phyloP scores from a whole-genome alignment of 2,329 filamentous ascomycete genomes.

The Talaromyces sp. region DNA sequence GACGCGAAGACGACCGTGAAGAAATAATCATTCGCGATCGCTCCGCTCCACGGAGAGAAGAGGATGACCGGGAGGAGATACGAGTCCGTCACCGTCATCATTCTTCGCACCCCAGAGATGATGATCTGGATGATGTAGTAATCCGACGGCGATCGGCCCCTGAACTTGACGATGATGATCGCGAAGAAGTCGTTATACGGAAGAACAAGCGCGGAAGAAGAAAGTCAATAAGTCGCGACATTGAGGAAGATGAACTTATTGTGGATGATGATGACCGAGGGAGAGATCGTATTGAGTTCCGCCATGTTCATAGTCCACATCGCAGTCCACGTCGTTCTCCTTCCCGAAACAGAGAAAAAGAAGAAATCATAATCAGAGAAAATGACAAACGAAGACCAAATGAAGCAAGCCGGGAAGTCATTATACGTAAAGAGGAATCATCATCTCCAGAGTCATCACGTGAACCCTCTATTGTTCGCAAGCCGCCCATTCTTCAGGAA shows the following conservation, averaged over 20 bases:
- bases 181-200: slow-evolving; percentile 11
- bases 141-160: background rate
- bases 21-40: slow-evolving; percentile 11
- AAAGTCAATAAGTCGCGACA: background rate
- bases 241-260: slow-evolving; percentile 13
- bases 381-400: slow-evolving; percentile 24
- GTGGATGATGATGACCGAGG: slow-evolving; percentile 5
- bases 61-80: slow-evolving; percentile 5
- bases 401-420: slow-evolving; percentile 38
- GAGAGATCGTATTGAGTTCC: slow-evolving; percentile 8
- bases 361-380: slow-evolving; percentile 36
- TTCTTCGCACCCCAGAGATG: background rate
- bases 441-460: slow-evolving; percentile 53
- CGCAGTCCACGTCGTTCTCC: slow-evolving; percentile 3
- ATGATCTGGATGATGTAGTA: slow-evolving; percentile 10
- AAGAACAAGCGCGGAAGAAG: slow-evolving; percentile 3
- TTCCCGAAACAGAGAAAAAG: slow-evolving; percentile 20
- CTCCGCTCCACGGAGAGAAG: slow-evolving; percentile 4
- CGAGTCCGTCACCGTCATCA: slow-evolving; percentile 11
- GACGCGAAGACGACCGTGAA: slow-evolving; percentile 1
- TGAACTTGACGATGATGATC: slow-evolving; percentile 1
- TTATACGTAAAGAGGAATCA: slow-evolving; percentile 40
- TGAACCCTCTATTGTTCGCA: slow-evolving; percentile 62
- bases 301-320: slow-evolving; percentile 11
- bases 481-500: slow-evolving; percentile 80